phyloP scores from a whole-genome alignment of 2,329 filamentous ascomycete species.

The Gyromitra esculenta region DNA sequence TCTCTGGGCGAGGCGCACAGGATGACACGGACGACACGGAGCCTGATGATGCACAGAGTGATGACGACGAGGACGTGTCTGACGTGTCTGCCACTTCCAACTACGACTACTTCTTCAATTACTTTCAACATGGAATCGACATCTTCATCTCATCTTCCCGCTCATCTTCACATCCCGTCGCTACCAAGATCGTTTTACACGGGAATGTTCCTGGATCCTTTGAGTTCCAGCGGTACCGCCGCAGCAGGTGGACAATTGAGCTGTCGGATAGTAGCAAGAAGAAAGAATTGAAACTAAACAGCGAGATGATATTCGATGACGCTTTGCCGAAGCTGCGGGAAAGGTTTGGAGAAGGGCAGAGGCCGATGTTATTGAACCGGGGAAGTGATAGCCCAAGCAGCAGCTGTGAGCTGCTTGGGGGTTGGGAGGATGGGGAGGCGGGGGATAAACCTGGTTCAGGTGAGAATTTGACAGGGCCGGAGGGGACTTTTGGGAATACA shows the following conservation, averaged over 20 bases:
- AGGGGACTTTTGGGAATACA: slow-evolving; percentile 61
- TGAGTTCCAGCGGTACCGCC: slow-evolving; percentile 92
- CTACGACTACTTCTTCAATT: slow-evolving; percentile 92
- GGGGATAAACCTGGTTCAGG: slow-evolving; percentile 60
- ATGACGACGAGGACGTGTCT: slow-evolving; percentile 67
- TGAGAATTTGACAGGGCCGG: slow-evolving; percentile 63
- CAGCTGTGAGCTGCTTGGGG: slow-evolving; percentile 84
- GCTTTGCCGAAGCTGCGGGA: slow-evolving; percentile 67
- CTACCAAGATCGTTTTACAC: slow-evolving; percentile 91
- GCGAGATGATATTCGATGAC: slow-evolving; percentile 80
- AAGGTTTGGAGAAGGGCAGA: slow-evolving; percentile 65
- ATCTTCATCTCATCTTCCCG: slow-evolving; percentile 84
- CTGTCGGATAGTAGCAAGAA: slow-evolving; percentile 34
- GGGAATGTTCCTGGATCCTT: slow-evolving; percentile 96
- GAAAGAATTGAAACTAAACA: slow-evolving; percentile 65
- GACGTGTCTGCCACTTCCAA: slow-evolving; percentile 64
- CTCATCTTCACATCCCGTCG: slow-evolving; percentile 72
- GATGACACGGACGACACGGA: slow-evolving; percentile 51
- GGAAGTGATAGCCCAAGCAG: slow-evolving; percentile 92
- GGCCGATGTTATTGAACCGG: slow-evolving; percentile 82
- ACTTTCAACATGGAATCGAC: slow-evolving; percentile 95
- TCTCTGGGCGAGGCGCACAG: slow-evolving; percentile 40
- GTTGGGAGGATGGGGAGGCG: slow-evolving; percentile 78
- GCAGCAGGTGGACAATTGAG: slow-evolving; percentile 76
- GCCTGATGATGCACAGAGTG: slow-evolving; percentile 61